Base-by-base conservation (phyloP, 306 rosid genomes). In the Cicer arietinum region DNA sequence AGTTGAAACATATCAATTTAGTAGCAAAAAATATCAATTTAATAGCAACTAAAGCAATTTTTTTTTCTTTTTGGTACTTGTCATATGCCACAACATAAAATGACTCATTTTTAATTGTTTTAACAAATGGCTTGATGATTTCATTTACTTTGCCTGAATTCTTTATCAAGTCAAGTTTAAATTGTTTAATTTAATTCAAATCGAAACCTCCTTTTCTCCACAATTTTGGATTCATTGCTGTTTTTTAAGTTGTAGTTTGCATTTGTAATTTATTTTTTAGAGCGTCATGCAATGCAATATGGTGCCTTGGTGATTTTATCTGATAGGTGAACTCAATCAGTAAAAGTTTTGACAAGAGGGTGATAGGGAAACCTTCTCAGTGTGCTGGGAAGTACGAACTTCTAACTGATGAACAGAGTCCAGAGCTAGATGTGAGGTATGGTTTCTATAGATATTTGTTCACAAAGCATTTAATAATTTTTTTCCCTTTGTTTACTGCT, bases 291-390 rank as follows among this genome's bases (percentile, higher is more conserved):
- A 60, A 35, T 35, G 20, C 30, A 20, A 56, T 58, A 20, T 20
- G 20, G 48, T 79, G 40, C 45, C 18, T 53, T 74, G 35, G 70
- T 4, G 7, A 47, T 71, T 72, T 71, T 69, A 43, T 69, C 69
- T 17, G 13, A 10, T 56, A 87, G 91, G 61, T 48, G 17, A 83
- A 75, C 1, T 73, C 73, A 20, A 77, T 68, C 53, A 79, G 82
- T 65, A 68, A 67, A 66, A 50, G 7, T 43, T 40, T 14, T 58
- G 71, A 71, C 48, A 72, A 57, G 80, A 69, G 7, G 18, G 83
- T 80, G 67, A 58, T 12, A n/a, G 81, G 76, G 59, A 78, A 84
- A 35, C 75, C 82, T 61, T 80, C 88, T 44, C 6, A 72, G 8
- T 16, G 25, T 56, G 68, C 80, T 51, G 75, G 44, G 53, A 67